Evolutionary conservation across 2,329 filamentous ascomycete genomes (phyloP).

Genomic region (Colletotrichum navitas): DNA sequence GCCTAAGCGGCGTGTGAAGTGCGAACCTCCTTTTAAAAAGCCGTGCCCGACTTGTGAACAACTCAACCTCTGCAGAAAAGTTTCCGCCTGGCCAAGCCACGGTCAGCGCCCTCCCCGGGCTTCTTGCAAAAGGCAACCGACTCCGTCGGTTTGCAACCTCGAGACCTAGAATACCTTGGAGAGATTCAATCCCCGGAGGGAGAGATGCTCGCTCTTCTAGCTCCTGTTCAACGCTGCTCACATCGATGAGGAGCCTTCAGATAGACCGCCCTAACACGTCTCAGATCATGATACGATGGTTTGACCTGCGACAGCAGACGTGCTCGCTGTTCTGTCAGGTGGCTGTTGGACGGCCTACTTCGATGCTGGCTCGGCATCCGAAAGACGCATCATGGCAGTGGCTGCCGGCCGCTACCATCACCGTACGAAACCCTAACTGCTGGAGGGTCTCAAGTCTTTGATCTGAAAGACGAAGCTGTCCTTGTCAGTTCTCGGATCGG

Average conservation of each 20-base stretch:
- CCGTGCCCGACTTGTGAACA: background rate
- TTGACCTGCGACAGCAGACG: background rate
- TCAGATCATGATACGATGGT: background rate
- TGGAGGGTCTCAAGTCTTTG: slow-evolving; percentile 6
- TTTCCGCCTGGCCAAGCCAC: background rate
- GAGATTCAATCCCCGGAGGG: background rate
- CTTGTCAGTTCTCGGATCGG: background rate
- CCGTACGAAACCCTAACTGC: background rate
- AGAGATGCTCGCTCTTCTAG: background rate
- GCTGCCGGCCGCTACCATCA: background rate
- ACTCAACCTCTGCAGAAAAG: background rate
- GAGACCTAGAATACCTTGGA: background rate
- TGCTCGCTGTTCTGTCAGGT: background rate
- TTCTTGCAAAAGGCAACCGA: background rate
- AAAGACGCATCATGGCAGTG: background rate
- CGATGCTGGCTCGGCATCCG: slow-evolving; percentile 3
- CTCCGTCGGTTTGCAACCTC: background rate
- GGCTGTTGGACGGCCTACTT: background rate
- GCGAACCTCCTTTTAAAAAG: background rate
- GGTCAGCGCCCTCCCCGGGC: background rate
- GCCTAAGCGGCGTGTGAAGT: background rate
- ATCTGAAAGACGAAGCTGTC: background rate
- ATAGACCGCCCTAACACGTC: background rate
- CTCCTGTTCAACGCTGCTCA: slow-evolving; percentile 4
- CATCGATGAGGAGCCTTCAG: too few species aligned